Evolutionary conservation across 352 stramenopile species (phyloP).

Genomic region (Phytophthora colocasiae): DNA sequence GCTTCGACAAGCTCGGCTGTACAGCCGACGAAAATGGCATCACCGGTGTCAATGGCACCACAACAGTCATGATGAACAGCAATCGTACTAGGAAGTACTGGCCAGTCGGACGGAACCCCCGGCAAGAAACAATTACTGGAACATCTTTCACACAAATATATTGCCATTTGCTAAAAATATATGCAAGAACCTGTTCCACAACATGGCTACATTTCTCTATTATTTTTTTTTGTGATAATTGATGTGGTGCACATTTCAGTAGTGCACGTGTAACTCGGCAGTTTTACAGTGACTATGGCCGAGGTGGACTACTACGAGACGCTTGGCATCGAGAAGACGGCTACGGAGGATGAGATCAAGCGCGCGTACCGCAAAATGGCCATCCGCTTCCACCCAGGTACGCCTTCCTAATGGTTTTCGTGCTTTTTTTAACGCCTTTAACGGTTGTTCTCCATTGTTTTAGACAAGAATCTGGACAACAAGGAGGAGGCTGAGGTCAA

Average conservation of each 20-base stretch:
- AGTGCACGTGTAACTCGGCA: background rate
- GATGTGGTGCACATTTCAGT: too few relatives aligned
- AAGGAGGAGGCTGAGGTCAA: slow-evolving; percentile 89
- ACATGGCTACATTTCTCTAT: too few relatives aligned
- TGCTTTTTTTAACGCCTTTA: background rate
- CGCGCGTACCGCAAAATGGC: slow-evolving; percentile 88
- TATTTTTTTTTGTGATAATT: too few relatives aligned
- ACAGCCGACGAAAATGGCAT: background rate
- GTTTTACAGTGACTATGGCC: slow-evolving; percentile 37
- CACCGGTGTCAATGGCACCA: slow-evolving; percentile 27
- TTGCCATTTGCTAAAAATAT: slow-evolving; percentile 22
- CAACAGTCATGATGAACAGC: slow-evolving; percentile 21
- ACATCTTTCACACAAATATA: slow-evolving; percentile 2
- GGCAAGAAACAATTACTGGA: background rate
- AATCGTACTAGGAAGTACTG: background rate
- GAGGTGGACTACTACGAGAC: slow-evolving; percentile 78
- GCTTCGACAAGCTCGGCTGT: slow-evolving; percentile 30
- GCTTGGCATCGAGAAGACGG: slow-evolving; percentile 73
- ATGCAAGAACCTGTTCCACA: slow-evolving; percentile 10
- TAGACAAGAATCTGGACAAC: slow-evolving; percentile 92
- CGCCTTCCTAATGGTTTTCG: background rate
- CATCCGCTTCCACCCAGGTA: slow-evolving; percentile 89
- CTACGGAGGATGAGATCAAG: slow-evolving; percentile 85
- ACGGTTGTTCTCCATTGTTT: background rate
- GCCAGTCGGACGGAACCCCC: background rate